phyloP scores from a whole-genome alignment of 2,329 filamentous ascomycete species.

The Nemania abortiva region DNA sequence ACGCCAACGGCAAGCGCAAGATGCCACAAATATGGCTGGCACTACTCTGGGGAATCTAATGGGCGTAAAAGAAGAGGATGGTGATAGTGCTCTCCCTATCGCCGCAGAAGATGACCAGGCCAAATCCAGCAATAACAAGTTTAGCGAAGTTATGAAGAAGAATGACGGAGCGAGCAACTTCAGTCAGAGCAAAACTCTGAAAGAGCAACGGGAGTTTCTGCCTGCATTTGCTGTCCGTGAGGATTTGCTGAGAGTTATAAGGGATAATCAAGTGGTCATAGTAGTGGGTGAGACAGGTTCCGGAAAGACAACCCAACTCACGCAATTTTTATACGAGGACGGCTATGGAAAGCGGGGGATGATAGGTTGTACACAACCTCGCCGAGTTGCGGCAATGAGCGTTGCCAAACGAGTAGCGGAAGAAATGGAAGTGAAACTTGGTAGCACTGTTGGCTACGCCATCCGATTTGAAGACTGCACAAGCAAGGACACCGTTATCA shows the following conservation, averaged over 20 bases:
- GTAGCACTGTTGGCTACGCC: conserved; percentile 90
- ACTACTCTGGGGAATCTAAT: conserved; percentile 95
- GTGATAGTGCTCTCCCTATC: conserved; percentile 86
- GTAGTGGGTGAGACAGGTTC: conserved; percentile 98
- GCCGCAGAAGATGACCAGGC: conserved; percentile 76
- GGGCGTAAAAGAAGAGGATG: conserved; percentile 92
- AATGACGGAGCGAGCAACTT: conserved; percentile 89
- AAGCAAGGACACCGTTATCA: conserved; percentile 93
- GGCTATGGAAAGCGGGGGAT: conserved; percentile 89
- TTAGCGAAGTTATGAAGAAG: conserved; percentile 90
- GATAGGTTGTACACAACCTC: conserved; percentile 96
- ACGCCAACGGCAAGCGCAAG: conserved; percentile 91
- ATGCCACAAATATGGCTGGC: conserved; percentile 92
- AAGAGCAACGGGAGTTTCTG: conserved; percentile 91
- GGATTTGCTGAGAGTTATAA: conserved; percentile 88
- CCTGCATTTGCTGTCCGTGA: conserved; percentile 97
- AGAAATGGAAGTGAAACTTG: conserved; percentile 95
- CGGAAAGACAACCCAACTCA: conserved; percentile 96
- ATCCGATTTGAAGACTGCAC: conserved; percentile 99
- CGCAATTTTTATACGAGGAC: conserved; percentile 95
- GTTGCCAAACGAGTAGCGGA: conserved; percentile 98
- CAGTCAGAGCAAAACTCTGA: conserved; percentile 89
- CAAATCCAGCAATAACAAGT: conserved; percentile 78
- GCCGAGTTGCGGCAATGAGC: conserved; percentile 98
- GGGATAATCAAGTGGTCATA: conserved; percentile 97